These are phyloP conservation scores for Nemophila menziesii DNA, from an alignment of 257 asterid species.

Conservation along the genomic window DNA sequence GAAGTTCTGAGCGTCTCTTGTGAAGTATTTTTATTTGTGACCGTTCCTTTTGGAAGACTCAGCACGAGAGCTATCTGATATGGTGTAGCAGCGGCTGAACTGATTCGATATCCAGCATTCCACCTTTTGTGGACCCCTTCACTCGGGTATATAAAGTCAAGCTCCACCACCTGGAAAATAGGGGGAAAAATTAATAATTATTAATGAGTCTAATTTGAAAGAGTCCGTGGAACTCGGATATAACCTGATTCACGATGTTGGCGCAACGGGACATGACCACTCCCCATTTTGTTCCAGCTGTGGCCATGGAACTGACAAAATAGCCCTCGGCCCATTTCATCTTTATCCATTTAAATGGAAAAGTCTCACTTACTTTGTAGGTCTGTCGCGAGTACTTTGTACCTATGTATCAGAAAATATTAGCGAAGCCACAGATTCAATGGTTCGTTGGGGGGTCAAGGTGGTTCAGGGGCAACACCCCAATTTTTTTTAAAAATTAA, in stretches of 20 bases:
- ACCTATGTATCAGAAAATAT: conserved; percentile 24
- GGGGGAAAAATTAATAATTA: neutral
- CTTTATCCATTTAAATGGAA: conserved; percentile 91
- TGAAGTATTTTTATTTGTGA: too few relatives aligned
- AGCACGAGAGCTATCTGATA: conserved; percentile 67
- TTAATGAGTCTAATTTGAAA: neutral
- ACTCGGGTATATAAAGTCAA: too few relatives aligned
- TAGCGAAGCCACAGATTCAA: neutral
- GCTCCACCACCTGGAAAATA: conserved; percentile 57
- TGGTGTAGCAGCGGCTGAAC: conserved; percentile 63
- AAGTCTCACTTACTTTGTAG: conserved; percentile 73
- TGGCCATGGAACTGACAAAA: conserved; percentile 71
- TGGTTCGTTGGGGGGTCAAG: too few relatives aligned
- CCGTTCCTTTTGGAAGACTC: conserved; percentile 54
- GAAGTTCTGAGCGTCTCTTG: conserved; percentile 85
- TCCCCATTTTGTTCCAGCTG: conserved; percentile 72
- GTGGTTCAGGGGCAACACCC: neutral
- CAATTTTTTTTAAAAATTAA: neutral
- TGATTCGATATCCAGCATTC: conserved; percentile 69
- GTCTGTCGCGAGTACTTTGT: conserved; percentile 61
- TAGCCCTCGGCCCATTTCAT: conserved; percentile 84
- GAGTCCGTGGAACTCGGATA: too few relatives aligned
- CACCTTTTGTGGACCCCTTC: conserved; percentile 80
- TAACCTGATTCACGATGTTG: conserved; percentile 45
- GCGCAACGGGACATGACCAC: conserved; percentile 84